A percentile compares a stretch with the other conserved stretches of the same genome.
Conservation (phyloP, 257 asterid genomes). For the Pogostemon cablin region DNA sequence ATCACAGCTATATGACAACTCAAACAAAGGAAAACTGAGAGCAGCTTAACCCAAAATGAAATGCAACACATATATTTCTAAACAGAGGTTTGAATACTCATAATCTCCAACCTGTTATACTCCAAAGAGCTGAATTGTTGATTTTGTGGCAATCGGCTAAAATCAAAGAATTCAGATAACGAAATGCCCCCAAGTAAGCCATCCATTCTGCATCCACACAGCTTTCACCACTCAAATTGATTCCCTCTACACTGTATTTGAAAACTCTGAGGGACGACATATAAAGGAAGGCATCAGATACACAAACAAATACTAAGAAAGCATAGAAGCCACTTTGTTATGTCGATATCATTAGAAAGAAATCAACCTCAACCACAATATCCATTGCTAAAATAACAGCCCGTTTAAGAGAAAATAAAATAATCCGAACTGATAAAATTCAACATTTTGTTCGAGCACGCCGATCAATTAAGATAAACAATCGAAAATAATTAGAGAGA, state of each 20-base stretch:
- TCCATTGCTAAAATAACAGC: constrained; percentile 11
- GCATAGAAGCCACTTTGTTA: constrained; percentile 18
- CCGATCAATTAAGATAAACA: constrained; percentile 6
- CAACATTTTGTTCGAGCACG: constrained; percentile 23
- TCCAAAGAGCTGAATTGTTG: constrained; percentile 84
- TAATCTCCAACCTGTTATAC: constrained; percentile 58
- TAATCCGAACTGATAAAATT: not conserved
- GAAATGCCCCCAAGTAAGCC: constrained; percentile 92
- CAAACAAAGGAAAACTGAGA: constrained; percentile 17
- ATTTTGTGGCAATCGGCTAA: constrained; percentile 78
- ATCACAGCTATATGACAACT: constrained; percentile 10
- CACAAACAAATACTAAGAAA: constrained; percentile 22
- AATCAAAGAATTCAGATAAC: constrained; percentile 60
- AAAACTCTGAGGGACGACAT: constrained; percentile 68
- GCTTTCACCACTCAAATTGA: constrained; percentile 70
- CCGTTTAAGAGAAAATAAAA: not conserved
- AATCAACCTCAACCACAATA: constrained; percentile 17
- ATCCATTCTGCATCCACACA: constrained; percentile 94
- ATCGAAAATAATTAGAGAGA: not conserved
- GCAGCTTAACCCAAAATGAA: constrained; percentile 5
- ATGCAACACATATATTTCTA: not conserved
- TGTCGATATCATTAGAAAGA: not conserved
- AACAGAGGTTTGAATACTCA: constrained; percentile 9
- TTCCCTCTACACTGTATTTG: constrained; percentile 65
- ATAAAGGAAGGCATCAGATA: constrained; percentile 28